Evolutionary conservation across 257 asterid genomes (phyloP).

Genomic region (Fraxinus anomala): DNA sequence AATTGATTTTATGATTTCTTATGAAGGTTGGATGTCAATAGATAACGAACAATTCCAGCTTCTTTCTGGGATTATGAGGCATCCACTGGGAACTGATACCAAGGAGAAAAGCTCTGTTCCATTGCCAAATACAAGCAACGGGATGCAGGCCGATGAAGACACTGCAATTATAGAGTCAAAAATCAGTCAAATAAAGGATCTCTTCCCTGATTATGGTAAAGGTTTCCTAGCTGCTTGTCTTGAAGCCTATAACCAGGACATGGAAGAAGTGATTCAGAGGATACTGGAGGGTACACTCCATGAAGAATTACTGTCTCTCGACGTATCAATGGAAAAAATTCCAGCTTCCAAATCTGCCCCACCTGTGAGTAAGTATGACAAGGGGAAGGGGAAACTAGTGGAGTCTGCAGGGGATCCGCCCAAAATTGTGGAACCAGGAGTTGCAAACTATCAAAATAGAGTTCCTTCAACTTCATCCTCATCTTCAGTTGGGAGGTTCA

Average conservation of each 20-base stretch:
- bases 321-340: slow-evolving; percentile 52
- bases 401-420: slow-evolving; percentile 41
- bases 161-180: slow-evolving; percentile 74
- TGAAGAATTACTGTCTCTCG: slow-evolving; percentile 69
- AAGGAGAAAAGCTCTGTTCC: slow-evolving; percentile 33
- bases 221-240: slow-evolving; percentile 90
- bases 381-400: slow-evolving; percentile 77
- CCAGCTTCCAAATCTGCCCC: slow-evolving; percentile 53
- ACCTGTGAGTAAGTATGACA: slow-evolving; percentile 42
- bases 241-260: slow-evolving; percentile 80
- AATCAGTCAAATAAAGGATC: slow-evolving; percentile 92
- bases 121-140: slow-evolving; percentile 30
- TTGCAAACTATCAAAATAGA: slow-evolving; percentile 31
- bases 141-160: slow-evolving; percentile 60
- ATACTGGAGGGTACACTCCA: slow-evolving; percentile 91
- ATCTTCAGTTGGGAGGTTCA: slow-evolving; percentile 70
- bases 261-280: slow-evolving; percentile 95
- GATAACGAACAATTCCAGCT: slow-evolving; percentile 70
- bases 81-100: slow-evolving; percentile 40
- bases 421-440: slow-evolving; percentile 28
- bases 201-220: slow-evolving; percentile 85
- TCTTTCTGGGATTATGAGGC: slow-evolving; percentile 53
- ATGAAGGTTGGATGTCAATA: slow-evolving; percentile 84
- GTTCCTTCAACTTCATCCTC: slow-evolving; percentile 54
- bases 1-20: slow-evolving; percentile 15